These are phyloP conservation scores for Boechera stricta DNA, from an alignment of 345 rosid genomes.

Conservation along the genomic window DNA sequence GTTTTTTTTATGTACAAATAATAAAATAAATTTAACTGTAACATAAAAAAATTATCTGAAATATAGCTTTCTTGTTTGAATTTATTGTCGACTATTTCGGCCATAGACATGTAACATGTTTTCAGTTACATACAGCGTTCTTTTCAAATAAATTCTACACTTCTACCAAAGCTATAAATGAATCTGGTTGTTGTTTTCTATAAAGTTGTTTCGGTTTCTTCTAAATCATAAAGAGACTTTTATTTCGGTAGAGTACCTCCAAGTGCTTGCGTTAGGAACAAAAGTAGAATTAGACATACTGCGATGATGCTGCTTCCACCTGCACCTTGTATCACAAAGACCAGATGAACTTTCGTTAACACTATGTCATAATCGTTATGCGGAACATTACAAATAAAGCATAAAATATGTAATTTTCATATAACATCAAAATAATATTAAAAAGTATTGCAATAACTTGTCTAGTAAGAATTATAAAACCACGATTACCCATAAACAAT, in stretches of 20 bases:
- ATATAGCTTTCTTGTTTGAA: not conserved
- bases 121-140: too few relatives aligned
- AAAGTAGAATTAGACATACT: not conserved
- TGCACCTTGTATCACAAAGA: not conserved
- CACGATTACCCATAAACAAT: not conserved
- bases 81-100: not conserved
- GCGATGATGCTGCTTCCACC: not conserved
- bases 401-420: not conserved
- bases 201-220: not conserved
- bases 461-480: not conserved
- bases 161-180: too few relatives aligned
- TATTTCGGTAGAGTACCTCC: not conserved
- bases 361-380: not conserved
- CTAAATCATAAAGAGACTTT: not conserved
- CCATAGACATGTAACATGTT: not conserved
- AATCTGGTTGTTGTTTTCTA: not conserved
- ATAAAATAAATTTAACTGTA: too few relatives aligned
- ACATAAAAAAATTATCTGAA: not conserved
- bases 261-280: conserved; percentile 13
- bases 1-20: too few relatives aligned
- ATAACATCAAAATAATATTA: not conserved
- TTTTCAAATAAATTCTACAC: not conserved
- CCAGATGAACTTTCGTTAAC: not conserved
- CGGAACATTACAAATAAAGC: not conserved
- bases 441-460: not conserved